A percentile compares a stretch with the other conserved stretches of the same genome.
phyloP scores from a whole-genome alignment of 2,329 filamentous ascomycete genomes.

The Colletotrichum agaves region DNA sequence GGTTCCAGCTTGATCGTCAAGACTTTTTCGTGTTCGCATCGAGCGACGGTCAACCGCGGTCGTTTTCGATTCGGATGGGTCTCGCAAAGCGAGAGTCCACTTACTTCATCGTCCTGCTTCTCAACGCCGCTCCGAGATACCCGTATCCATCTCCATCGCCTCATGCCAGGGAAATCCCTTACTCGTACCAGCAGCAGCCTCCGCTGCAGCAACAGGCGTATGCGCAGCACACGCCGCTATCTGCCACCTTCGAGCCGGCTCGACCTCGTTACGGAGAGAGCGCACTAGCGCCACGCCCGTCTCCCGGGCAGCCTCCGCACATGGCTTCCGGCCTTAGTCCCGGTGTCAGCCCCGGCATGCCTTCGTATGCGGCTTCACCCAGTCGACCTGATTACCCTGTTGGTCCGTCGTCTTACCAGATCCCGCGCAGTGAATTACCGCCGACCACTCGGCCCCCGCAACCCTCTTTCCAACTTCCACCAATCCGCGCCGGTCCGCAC shows the following conservation, averaged over 20 bases:
- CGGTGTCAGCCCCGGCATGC: slow-evolving; percentile 54
- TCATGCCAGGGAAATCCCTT: slow-evolving; percentile 54
- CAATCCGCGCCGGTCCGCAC: slow-evolving; percentile 56
- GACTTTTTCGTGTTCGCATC: slow-evolving; percentile 66
- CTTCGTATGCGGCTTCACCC: slow-evolving; percentile 59
- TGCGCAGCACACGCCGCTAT: slow-evolving; percentile 57
- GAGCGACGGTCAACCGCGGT: slow-evolving; percentile 62
- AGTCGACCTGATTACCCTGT: slow-evolving; percentile 56
- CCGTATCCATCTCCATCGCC: slow-evolving; percentile 59
- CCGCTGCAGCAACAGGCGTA: slow-evolving; percentile 46
- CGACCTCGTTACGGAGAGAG: slow-evolving; percentile 54
- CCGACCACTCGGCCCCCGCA: slow-evolving; percentile 46
- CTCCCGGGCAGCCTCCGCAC: slow-evolving; percentile 45
- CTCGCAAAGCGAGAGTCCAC: slow-evolving; percentile 70
- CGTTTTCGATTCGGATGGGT: slow-evolving; percentile 63
- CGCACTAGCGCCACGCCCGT: slow-evolving; percentile 45
- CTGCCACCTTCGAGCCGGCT: slow-evolving; percentile 59
- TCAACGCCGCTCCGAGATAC: slow-evolving; percentile 51
- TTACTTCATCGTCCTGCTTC: slow-evolving; percentile 68
- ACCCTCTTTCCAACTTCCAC: slow-evolving; percentile 58
- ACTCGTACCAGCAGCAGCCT: slow-evolving; percentile 53
- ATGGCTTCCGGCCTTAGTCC: slow-evolving; percentile 53
- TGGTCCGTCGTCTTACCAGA: slow-evolving; percentile 60
- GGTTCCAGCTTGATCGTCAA: slow-evolving; percentile 62
- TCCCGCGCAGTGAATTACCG: slow-evolving; percentile 63